Conservation (phyloP, 1,139 yeast genomes). For the Yamadazyma atmosphaerica region DNA sequence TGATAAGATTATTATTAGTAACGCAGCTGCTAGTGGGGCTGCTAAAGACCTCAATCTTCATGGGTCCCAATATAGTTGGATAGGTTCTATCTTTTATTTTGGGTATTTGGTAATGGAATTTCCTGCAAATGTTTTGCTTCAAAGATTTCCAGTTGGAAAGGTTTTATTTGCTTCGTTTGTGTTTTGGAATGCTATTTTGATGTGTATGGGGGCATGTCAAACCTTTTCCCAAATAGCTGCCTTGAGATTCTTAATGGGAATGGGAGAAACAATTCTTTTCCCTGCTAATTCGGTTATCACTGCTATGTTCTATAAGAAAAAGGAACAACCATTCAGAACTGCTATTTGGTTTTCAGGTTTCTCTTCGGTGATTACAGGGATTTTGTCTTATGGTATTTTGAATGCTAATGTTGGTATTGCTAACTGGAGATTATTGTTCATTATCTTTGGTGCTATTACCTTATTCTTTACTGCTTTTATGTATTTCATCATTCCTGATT, state of each 20-base stretch:
- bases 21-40: constrained; percentile 46
- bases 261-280: constrained; percentile 16
- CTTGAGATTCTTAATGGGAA: constrained; percentile 17
- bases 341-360: constrained; percentile 18
- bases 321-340: constrained; percentile 16
- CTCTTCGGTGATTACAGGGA: constrained; percentile 17
- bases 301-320: constrained; percentile 15
- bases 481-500: constrained; percentile 16
- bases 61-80: constrained; percentile 21
- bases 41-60: constrained; percentile 17
- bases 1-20: constrained; percentile 19
- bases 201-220: constrained; percentile 15
- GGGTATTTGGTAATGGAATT: constrained; percentile 17
- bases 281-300: constrained; percentile 16
- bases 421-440: constrained; percentile 18
- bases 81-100: constrained; percentile 20
- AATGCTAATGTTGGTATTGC: constrained; percentile 13
- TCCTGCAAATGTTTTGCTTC: constrained; percentile 16
- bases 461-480: constrained; percentile 11
- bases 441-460: constrained; percentile 15
- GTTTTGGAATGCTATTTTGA: constrained; percentile 16
- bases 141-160: constrained; percentile 17
- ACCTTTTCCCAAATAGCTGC: constrained; percentile 15
- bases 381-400: constrained; percentile 17
- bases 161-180: constrained; percentile 12